A percentile compares a stretch with the other conserved stretches of the same genome.
Evolutionary conservation across 176 grass and related monocot species (phyloP).

Genomic region (Typha latifolia): DNA sequence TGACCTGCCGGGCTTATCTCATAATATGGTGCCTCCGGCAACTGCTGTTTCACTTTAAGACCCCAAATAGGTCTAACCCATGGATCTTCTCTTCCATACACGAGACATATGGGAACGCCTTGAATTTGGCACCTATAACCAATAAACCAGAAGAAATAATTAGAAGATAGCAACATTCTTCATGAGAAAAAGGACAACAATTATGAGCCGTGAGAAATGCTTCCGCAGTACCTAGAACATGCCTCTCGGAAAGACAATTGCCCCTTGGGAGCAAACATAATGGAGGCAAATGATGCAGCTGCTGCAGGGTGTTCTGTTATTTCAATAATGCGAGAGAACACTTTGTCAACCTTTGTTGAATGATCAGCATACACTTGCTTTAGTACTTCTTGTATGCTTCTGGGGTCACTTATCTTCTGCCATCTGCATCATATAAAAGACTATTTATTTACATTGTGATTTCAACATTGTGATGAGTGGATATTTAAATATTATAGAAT

Average conservation of each 20-base stretch:
- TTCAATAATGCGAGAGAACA: slow-evolving; percentile 82
- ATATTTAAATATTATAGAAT: neutral
- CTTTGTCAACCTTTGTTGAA: slow-evolving; percentile 80
- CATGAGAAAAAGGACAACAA: neutral
- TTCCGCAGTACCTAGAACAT: slow-evolving; percentile 33
- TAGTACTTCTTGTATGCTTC: slow-evolving; percentile 66
- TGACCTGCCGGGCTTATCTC: slow-evolving; percentile 94
- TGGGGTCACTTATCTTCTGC: slow-evolving; percentile 87
- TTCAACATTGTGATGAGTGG: slow-evolving; percentile 5
- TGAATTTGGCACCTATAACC: slow-evolving; percentile 53
- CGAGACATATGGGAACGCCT: slow-evolving; percentile 66
- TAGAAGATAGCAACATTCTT: neutral
- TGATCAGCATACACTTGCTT: slow-evolving; percentile 96
- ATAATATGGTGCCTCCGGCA: slow-evolving; percentile 81
- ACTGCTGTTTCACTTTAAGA: slow-evolving; percentile 66
- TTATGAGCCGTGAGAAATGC: neutral
- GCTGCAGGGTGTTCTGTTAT: slow-evolving; percentile 87
- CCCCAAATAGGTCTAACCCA: slow-evolving; percentile 93
- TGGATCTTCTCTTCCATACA: slow-evolving; percentile 97
- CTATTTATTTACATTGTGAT: slow-evolving; percentile 1
- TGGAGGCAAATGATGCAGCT: slow-evolving; percentile 88
- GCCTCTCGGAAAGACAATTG: slow-evolving; percentile 78
- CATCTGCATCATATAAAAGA: slow-evolving; percentile 48
- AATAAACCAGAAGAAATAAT: neutral
- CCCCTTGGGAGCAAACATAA: slow-evolving; percentile 86